A percentile compares a stretch with the other conserved stretches of the same genome.
Conservation (phyloP, 2,329 filamentous ascomycete species). For the Cordyceps pruinosa region DNA sequence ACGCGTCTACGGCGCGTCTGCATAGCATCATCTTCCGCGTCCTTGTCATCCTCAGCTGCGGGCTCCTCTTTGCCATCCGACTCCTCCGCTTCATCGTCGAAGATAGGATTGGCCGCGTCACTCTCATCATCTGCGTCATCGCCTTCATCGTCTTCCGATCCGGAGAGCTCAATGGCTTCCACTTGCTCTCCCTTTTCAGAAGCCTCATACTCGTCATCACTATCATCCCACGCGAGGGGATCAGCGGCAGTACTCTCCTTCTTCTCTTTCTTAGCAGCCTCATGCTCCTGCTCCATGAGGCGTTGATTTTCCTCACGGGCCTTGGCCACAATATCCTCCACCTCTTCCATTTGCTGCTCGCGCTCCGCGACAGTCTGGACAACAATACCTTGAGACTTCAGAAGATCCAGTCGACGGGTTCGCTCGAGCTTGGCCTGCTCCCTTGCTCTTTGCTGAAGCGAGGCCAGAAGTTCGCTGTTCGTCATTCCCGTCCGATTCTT, state of each 20-base stretch:
- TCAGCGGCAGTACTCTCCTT: slow-evolving; percentile 41
- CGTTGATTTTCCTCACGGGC: slow-evolving; percentile 69
- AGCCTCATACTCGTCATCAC: slow-evolving; percentile 42
- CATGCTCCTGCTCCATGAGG: slow-evolving; percentile 68
- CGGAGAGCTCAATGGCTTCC: slow-evolving; percentile 28
- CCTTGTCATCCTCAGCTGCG: slow-evolving; percentile 21
- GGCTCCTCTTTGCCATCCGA: slow-evolving; percentile 19
- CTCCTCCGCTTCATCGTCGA: slow-evolving; percentile 34
- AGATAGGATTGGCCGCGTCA: slow-evolving; percentile 24
- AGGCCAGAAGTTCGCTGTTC: slow-evolving; percentile 59
- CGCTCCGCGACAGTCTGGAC: slow-evolving; percentile 83
- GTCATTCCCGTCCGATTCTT: slow-evolving; percentile 54
- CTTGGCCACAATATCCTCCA: slow-evolving; percentile 83
- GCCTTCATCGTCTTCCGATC: slow-evolving; percentile 28
- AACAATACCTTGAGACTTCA: slow-evolving; percentile 72
- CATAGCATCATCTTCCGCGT: slow-evolving; percentile 32
- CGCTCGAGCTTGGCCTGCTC: slow-evolving; percentile 74
- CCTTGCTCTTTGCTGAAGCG: slow-evolving; percentile 64
- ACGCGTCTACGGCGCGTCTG: slow-evolving; percentile 38
- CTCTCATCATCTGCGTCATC: slow-evolving; percentile 32
- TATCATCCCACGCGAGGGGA: slow-evolving; percentile 50
- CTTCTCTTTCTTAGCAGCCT: slow-evolving; percentile 59
- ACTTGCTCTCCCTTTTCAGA: slow-evolving; percentile 33
- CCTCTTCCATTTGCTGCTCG: slow-evolving; percentile 70
- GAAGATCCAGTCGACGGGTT: slow-evolving; percentile 65